phyloP scores from a whole-genome alignment of 1,284 basidiomycete genomes.

The Cryptococcus maquisensis region DNA sequence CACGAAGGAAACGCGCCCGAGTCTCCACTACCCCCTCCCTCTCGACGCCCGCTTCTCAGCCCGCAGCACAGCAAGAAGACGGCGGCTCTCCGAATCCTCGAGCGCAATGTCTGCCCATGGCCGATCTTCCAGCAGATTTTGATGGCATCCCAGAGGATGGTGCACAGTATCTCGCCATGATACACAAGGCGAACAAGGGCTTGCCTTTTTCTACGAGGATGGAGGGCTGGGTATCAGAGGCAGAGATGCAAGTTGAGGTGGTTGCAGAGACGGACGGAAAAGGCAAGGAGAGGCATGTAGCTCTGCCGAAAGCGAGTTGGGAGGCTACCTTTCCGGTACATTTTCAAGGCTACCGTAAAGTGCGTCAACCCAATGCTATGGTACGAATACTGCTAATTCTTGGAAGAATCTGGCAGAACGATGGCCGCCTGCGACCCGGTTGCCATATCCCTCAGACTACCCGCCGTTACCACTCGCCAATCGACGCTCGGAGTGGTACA shows the following conservation, averaged over 20 bases:
- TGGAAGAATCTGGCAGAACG: conserved; percentile 6
- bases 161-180: conserved; percentile 37
- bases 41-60: not conserved
- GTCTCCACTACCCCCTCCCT: not conserved
- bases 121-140: conserved; percentile 31
- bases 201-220: conserved; percentile 32
- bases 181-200: conserved; percentile 19
- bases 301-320: conserved; percentile 35
- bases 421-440: conserved; percentile 9
- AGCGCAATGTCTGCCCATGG: conserved; percentile 32
- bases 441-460: conserved; percentile 17
- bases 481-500: conserved; percentile 18
- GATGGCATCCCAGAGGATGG: conserved; percentile 32
- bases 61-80: not conserved
- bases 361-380: conserved; percentile 3
- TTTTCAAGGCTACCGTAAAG: conserved; percentile 29
- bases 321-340: conserved; percentile 27
- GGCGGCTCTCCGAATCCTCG: conserved; percentile 1
- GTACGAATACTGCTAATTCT: not conserved
- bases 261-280: not conserved
- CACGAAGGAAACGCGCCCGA: conserved; percentile 1
- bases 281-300: conserved; percentile 14
- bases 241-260: not conserved
- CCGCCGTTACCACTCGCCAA: conserved; percentile 14
- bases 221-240: not conserved